Percentiles rank a stretch among this genome's conserved stretches.
These are phyloP conservation scores for Cyberlindnera lachancei DNA, from an alignment of 805 yeast species.

Conservation along the genomic window DNA sequence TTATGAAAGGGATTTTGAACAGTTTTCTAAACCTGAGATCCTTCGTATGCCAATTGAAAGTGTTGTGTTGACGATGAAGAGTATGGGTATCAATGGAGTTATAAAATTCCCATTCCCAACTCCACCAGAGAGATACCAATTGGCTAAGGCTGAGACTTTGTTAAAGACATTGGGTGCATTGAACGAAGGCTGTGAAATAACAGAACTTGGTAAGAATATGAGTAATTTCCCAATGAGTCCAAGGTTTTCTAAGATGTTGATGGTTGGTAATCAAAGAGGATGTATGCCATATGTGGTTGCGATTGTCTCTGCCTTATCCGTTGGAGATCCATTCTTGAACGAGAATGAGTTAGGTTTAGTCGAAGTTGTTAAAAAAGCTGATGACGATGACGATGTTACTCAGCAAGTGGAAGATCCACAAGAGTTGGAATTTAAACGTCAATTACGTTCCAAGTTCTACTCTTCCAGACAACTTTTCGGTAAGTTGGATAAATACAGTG, in stretches of 20 bases:
- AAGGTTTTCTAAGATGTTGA: slow-evolving; percentile 81
- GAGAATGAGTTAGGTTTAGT: slow-evolving; percentile 71
- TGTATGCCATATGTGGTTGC: slow-evolving; percentile 89
- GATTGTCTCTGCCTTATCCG: slow-evolving; percentile 84
- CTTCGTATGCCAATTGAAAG: slow-evolving; percentile 94
- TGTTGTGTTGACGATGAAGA: slow-evolving; percentile 90
- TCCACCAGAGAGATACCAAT: slow-evolving; percentile 61
- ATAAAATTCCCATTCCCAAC: slow-evolving; percentile 95
- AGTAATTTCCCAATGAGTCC: slow-evolving; percentile 90
- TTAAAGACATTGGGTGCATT: slow-evolving; percentile 76
- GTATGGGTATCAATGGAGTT: slow-evolving; percentile 91
- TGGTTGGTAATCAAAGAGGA: slow-evolving; percentile 78
- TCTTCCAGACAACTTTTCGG: slow-evolving; percentile 55
- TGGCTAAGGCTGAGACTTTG: slow-evolving; percentile 59
- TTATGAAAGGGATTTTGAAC: slow-evolving; percentile 75
- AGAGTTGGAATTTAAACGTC: slow-evolving; percentile 29
- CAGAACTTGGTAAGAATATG: slow-evolving; percentile 80
- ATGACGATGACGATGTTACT: slow-evolving; percentile 22
- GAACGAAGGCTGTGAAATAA: slow-evolving; percentile 42
- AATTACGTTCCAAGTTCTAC: slow-evolving; percentile 42
- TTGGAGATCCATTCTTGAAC: slow-evolving; percentile 81
- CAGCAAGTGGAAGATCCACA: slow-evolving; percentile 32
- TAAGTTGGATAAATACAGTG: slow-evolving; percentile 65
- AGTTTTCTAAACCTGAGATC: slow-evolving; percentile 85
- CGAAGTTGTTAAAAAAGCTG: slow-evolving; percentile 12